A percentile compares a stretch with the other conserved stretches of the same genome.
Conservation (phyloP, 2,329 filamentous ascomycete genomes). For the Plenodomus biglobosus region DNA sequence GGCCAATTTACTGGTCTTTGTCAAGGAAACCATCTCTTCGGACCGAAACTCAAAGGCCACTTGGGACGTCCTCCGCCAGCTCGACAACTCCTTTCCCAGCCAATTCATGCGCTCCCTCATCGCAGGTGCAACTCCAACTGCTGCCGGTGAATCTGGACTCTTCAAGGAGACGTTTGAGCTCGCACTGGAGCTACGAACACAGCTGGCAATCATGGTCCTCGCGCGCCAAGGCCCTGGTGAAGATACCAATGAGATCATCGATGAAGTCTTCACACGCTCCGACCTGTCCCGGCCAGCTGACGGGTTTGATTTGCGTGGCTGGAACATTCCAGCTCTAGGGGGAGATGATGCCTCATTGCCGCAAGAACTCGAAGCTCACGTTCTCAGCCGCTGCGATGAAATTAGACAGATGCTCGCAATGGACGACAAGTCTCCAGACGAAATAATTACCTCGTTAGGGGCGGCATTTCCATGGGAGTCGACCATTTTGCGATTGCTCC, state of each 20-base stretch:
- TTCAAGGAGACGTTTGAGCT: slow-evolving; percentile 51
- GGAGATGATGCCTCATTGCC: slow-evolving; percentile 44
- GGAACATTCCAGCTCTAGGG: slow-evolving; percentile 41
- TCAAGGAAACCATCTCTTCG: slow-evolving; percentile 41
- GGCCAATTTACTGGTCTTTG: slow-evolving; percentile 49
- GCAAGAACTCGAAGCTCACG: slow-evolving; percentile 34
- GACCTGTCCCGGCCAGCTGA: slow-evolving; percentile 14
- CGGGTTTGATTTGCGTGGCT: slow-evolving; percentile 33
- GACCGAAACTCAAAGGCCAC: slow-evolving; percentile 31
- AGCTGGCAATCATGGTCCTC: slow-evolving; percentile 53
- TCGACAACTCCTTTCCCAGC: slow-evolving; percentile 42
- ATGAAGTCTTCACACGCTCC: slow-evolving; percentile 46
- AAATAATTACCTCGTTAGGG: slow-evolving; percentile 35
- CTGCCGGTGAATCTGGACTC: slow-evolving; percentile 46
- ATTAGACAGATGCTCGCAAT: slow-evolving; percentile 42
- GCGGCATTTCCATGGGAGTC: slow-evolving; percentile 53
- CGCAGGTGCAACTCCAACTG: slow-evolving; percentile 5
- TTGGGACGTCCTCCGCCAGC: slow-evolving; percentile 32
- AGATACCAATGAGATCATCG: slow-evolving; percentile 46
- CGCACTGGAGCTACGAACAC: slow-evolving; percentile 58
- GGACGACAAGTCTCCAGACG: slow-evolving; percentile 33
- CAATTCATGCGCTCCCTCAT: slow-evolving; percentile 35
- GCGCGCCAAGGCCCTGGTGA: slow-evolving; percentile 32
- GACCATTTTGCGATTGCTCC: slow-evolving; percentile 49
- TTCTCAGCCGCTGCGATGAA: slow-evolving; percentile 43